Evolutionary conservation across 2,329 filamentous ascomycete genomes (phyloP).

Genomic region (Exophiala sp.): DNA sequence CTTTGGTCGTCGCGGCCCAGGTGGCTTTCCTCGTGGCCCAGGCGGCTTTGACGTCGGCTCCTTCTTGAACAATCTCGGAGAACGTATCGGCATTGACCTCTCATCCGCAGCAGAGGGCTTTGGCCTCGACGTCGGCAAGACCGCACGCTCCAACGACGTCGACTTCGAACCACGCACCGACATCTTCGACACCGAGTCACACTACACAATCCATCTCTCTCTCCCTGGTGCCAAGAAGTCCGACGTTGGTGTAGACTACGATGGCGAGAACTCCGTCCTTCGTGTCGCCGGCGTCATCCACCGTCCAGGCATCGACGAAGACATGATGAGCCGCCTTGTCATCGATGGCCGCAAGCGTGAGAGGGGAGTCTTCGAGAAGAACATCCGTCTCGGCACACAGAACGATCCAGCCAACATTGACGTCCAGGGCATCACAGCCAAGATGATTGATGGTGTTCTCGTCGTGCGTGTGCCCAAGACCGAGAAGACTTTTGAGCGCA

Average conservation of each 20-base stretch:
- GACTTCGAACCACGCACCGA: conserved; percentile 50
- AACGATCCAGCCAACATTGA: conserved; percentile 62
- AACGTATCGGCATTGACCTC: conserved; percentile 33
- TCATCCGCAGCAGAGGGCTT: conserved; percentile 27
- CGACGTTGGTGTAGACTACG: conserved; percentile 73
- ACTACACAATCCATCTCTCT: conserved; percentile 68
- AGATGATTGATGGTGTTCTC: conserved; percentile 74
- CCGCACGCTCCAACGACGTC: conserved; percentile 21
- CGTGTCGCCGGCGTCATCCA: conserved; percentile 70
- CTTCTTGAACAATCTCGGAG: conserved; percentile 32
- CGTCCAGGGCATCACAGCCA: conserved; percentile 65
- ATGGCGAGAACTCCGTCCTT: conserved; percentile 63
- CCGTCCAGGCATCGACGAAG: conserved; percentile 67
- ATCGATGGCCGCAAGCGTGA: conserved; percentile 69
- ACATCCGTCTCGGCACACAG: conserved; percentile 55
- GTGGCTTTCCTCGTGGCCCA: conserved; percentile 1
- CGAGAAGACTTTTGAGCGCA: conserved; percentile 49
- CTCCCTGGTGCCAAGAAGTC: conserved; percentile 76
- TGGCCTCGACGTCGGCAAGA: conserved; percentile 21
- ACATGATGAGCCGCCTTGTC: conserved; percentile 61
- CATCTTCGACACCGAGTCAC: conserved; percentile 64
- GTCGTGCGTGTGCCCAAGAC: conserved; percentile 73
- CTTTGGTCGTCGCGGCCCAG: conserved; percentile 9
- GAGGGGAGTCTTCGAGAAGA: conserved; percentile 71
- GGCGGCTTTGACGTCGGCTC: conserved; percentile 24